A percentile compares a stretch with the other conserved stretches of the same genome.
Evolutionary conservation across 208 protist genomes (phyloP).

Genomic region (Trypanosoma cruzi): DNA sequence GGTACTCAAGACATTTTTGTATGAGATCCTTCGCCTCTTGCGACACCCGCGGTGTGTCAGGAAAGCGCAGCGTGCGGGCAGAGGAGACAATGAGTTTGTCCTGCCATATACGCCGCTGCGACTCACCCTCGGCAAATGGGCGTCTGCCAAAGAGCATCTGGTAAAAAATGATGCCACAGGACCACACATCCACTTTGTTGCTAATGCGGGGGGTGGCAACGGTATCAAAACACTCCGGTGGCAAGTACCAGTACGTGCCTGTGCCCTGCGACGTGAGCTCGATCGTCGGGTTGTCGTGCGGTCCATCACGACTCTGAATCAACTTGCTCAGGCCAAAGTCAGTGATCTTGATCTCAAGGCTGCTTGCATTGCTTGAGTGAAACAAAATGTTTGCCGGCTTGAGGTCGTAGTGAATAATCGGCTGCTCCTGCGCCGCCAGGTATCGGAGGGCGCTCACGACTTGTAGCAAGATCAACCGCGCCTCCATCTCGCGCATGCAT

Average conservation of each 20-base stretch:
- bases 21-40: constrained; percentile 86
- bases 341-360: constrained; percentile 94
- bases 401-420: constrained; percentile 95
- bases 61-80: constrained; percentile 62
- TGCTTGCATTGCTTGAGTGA: constrained; percentile 55
- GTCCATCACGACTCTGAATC: constrained; percentile 65
- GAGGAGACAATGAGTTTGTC: constrained; percentile 76
- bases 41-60: constrained; percentile 67
- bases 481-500: constrained; percentile 88
- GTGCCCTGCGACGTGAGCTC: constrained; percentile 96
- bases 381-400: constrained; percentile 91
- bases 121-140: constrained; percentile 95
- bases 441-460: constrained; percentile 93
- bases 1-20: constrained; percentile 65
- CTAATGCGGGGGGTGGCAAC: constrained; percentile 75
- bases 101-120: constrained; percentile 87
- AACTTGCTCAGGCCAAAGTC: constrained; percentile 98
- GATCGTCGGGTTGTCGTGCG: constrained; percentile 80
- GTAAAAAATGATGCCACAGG: constrained; percentile 95
- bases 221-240: constrained; percentile 95
- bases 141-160: constrained; percentile 95
- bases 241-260: constrained; percentile 97
- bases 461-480: constrained; percentile 87
- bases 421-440: constrained; percentile 72
- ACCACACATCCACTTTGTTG: constrained; percentile 94